Evolutionary conservation across 345 rosid species (phyloP).

Genomic region (Mercurialis annua): DNA sequence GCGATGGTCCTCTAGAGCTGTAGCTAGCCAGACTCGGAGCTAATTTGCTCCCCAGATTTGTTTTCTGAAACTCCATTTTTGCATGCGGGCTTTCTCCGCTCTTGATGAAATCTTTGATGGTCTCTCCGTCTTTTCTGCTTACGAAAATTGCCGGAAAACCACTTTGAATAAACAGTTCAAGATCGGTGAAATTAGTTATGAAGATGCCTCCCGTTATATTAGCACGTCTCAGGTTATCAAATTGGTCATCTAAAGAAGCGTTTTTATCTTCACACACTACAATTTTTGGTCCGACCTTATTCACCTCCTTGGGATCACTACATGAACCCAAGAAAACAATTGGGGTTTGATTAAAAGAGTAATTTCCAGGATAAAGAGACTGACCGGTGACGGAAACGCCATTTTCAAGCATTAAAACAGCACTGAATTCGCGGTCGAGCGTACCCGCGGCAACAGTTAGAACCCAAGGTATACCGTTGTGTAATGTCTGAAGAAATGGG

Average conservation of each 20-base stretch:
- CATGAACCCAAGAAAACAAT: conserved; percentile 42
- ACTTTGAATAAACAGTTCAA: conserved; percentile 15
- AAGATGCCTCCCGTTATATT: conserved; percentile 38
- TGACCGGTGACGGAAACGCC: conserved; percentile 21
- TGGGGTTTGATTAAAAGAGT: conserved; percentile 21
- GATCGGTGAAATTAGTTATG: conserved; percentile 32
- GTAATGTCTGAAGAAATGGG: conserved; percentile 17
- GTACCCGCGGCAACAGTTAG: conserved; percentile 39
- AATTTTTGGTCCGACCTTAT: conserved; percentile 24
- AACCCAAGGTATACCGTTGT: conserved; percentile 43
- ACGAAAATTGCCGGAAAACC: conserved; percentile 37
- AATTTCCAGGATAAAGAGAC: conserved; percentile 31
- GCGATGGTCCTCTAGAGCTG: conserved; percentile 63
- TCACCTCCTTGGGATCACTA: conserved; percentile 21
- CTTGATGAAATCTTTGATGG: conserved; percentile 37
- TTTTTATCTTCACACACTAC: conserved; percentile 45
- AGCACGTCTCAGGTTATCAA: conserved; percentile 18
- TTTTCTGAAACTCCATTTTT: conserved; percentile 34
- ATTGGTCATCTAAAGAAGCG: conserved; percentile 25
- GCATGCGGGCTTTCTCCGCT: conserved; percentile 30
- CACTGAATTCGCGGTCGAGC: conserved; percentile 34
- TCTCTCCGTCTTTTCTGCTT: conserved; percentile 25
- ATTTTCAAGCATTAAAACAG: conserved; percentile 28
- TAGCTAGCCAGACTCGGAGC: conserved; percentile 47
- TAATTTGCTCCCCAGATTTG: conserved; percentile 26